Percentiles rank a stretch among this genome's conserved stretches.
phyloP scores from a whole-genome alignment of 2,329 filamentous ascomycete genomes.

The Dactylonectria estremocensis region DNA sequence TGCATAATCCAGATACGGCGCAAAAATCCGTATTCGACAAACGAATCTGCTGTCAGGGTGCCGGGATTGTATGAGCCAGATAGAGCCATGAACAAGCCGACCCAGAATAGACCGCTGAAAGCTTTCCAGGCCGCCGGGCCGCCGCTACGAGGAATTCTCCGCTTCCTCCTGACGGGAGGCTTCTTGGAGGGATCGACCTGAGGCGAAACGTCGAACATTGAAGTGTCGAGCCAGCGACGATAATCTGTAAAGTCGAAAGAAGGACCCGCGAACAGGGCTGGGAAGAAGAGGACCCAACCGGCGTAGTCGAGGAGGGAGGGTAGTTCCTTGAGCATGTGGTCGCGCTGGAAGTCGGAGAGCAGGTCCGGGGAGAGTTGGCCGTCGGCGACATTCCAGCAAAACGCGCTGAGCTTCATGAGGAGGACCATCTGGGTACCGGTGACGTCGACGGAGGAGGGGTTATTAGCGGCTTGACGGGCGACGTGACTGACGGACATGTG shows the following conservation, averaged over 20 bases:
- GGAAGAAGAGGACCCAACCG: conserved; percentile 96
- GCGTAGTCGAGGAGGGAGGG: conserved; percentile 85
- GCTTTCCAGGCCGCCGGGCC: conserved; percentile 87
- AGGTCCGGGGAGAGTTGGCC: conserved; percentile 84
- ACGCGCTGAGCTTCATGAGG: conserved; percentile 96
- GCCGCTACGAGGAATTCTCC: conserved; percentile 92
- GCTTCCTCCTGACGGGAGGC: conserved; percentile 88
- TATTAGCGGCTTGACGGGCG: conserved; percentile 79
- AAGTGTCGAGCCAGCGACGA: conserved; percentile 90
- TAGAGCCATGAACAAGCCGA: conserved; percentile 82
- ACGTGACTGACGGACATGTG: conserved; percentile 96
- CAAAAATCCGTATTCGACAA: conserved; percentile 77
- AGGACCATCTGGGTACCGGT: conserved; percentile 98
- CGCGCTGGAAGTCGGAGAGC: conserved; percentile 89
- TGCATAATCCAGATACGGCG: conserved; percentile 85
- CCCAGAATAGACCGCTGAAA: conserved; percentile 81
- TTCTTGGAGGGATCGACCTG: conserved; percentile 88
- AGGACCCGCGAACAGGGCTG: conserved; percentile 88
- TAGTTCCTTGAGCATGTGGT: conserved; percentile 81
- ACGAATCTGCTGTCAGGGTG: conserved; percentile 76
- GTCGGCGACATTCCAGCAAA: conserved; percentile 98
- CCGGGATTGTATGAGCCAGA: conserved; percentile 76
- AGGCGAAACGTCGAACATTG: conserved; percentile 91
- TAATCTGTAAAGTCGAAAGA: conserved; percentile 97
- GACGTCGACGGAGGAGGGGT: conserved; percentile 82